These are phyloP conservation scores for Dichomitus squalens DNA, from an alignment of 1,284 basidiomycete genomes.

Conservation along the genomic window DNA sequence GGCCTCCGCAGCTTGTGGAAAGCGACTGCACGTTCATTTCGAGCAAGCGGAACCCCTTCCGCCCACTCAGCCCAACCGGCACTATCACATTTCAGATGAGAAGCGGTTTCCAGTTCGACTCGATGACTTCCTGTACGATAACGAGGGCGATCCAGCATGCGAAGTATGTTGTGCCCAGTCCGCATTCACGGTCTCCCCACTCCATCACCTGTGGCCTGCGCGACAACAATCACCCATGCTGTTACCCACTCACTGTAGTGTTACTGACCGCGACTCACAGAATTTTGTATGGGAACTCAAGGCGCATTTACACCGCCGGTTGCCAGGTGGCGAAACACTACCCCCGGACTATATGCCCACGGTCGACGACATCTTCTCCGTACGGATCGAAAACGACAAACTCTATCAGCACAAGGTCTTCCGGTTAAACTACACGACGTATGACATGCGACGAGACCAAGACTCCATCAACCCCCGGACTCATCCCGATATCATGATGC, in stretches of 20 bases:
- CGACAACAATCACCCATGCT: too few relatives aligned
- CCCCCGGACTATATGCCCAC: neutral
- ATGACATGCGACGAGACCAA: slow-evolving; percentile 39
- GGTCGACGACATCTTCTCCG: neutral
- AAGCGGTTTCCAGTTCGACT: neutral
- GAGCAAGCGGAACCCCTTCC: neutral
- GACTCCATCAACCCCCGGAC: slow-evolving; percentile 40
- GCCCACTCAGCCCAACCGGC: neutral
- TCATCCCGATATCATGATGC: slow-evolving; percentile 38
- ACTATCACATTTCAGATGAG: neutral
- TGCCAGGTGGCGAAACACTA: neutral
- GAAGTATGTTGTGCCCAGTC: neutral
- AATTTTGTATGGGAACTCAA: neutral
- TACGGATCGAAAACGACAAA: slow-evolving; percentile 17
- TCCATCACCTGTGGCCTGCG: too few relatives aligned
- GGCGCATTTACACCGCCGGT: neutral
- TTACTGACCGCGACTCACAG: neutral
- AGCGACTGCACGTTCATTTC: neutral
- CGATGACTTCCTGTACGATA: neutral
- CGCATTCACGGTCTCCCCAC: neutral
- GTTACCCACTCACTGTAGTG: too few relatives aligned
- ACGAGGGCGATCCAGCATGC: neutral
- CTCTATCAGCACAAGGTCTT: slow-evolving; percentile 26
- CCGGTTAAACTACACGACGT: slow-evolving; percentile 46
- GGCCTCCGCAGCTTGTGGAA: too few relatives aligned